A percentile compares a stretch with the other conserved stretches of the same genome.
phyloP scores from a whole-genome alignment of 352 stramenopile genomes.

The Pythium oligandrum region DNA sequence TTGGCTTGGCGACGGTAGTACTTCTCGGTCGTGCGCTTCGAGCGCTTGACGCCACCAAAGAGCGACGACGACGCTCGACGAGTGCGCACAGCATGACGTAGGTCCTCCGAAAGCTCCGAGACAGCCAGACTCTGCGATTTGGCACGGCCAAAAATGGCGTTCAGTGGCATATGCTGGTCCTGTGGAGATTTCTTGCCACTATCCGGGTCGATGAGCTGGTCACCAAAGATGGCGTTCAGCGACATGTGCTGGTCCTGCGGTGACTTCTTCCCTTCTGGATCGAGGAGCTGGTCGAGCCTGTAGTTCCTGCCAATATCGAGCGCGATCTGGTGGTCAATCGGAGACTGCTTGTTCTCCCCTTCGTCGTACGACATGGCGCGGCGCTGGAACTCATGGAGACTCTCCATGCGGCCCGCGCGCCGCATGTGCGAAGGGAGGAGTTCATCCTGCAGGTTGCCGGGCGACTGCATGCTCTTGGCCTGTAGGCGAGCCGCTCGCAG shows the following conservation, averaged over 20 bases:
- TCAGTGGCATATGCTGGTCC: neutral
- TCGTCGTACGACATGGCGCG: slow-evolving; percentile 55
- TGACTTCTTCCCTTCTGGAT: no score
- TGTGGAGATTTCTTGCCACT: no score
- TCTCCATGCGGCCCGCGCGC: slow-evolving; percentile 63
- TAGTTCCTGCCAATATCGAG: no score
- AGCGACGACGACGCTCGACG: slow-evolving; percentile 52
- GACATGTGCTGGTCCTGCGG: no score
- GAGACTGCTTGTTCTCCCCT: slow-evolving; percentile 13
- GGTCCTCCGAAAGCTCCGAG: slow-evolving; percentile 36
- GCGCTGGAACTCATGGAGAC: slow-evolving; percentile 82
- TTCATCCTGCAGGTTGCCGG: slow-evolving; percentile 26
- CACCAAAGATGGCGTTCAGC: neutral
- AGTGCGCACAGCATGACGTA: slow-evolving; percentile 27
- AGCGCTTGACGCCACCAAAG: slow-evolving; percentile 48
- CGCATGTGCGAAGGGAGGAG: slow-evolving; percentile 60
- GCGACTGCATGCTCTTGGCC: neutral
- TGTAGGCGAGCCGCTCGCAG: no score
- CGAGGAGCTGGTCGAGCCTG: no score
- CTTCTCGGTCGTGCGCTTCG: slow-evolving; percentile 27
- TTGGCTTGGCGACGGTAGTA: slow-evolving; percentile 69
- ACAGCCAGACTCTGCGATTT: slow-evolving; percentile 7
- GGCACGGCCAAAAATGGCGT: neutral
- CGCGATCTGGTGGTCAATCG: slow-evolving; percentile 4
- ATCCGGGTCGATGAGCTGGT: no score